Evolutionary conservation across 176 grass and related monocot species (phyloP).

Genomic region (Urochloa ruziziensis): DNA sequence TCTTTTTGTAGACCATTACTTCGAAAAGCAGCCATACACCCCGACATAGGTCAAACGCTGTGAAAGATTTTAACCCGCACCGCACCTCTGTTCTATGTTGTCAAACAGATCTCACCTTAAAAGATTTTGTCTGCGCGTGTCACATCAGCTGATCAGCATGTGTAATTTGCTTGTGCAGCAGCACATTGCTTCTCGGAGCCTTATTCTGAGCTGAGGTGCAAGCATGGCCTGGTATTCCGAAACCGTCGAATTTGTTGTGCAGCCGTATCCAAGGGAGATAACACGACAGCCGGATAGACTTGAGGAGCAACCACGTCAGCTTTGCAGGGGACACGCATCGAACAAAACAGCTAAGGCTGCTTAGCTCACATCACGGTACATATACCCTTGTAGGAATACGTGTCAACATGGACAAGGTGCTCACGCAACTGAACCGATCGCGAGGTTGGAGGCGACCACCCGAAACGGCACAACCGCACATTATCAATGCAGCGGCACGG

Average conservation of each 20-base stretch:
- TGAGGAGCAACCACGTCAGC: neutral
- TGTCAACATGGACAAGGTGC: neutral
- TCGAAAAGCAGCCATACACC: neutral
- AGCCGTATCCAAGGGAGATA: neutral
- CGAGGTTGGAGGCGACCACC: neutral
- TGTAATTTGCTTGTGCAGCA: neutral
- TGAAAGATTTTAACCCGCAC: neutral
- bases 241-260: neutral
- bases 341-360: neutral
- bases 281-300: neutral
- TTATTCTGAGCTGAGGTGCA: neutral
- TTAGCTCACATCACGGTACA: neutral
- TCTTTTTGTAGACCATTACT: neutral
- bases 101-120: neutral
- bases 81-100: neutral
- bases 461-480: neutral
- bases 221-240: neutral
- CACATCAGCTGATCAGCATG: neutral
- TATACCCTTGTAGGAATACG: neutral
- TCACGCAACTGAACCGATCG: neutral
- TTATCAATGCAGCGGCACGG: neutral
- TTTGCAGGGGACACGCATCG: neutral
- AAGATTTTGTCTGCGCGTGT: neutral
- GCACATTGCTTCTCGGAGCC: neutral
- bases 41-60: neutral